These are phyloP conservation scores for Apiotrichum porosum DNA, from an alignment of 1,284 basidiomycete species.

Conservation along the genomic window DNA sequence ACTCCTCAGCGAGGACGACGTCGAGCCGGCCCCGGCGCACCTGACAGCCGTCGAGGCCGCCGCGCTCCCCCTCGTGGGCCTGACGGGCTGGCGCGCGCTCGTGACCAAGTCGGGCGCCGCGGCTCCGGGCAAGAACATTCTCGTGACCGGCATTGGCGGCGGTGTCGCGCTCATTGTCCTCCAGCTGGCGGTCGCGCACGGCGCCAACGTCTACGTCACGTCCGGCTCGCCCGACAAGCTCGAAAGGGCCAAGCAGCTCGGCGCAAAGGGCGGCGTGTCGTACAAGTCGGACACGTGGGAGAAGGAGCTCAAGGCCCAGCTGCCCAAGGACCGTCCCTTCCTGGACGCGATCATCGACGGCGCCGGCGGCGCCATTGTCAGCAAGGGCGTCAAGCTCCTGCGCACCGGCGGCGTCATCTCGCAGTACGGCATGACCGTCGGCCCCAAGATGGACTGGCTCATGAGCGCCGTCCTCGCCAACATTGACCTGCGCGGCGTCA, in stretches of 20 bases:
- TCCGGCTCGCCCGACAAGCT: conserved; percentile 11
- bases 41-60: conserved; percentile 8
- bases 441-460: conserved; percentile 18
- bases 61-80: conserved; percentile 12
- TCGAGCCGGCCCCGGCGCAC: conserved; percentile 16
- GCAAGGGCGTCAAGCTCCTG: conserved; percentile 9
- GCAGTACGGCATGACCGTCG: conserved; percentile 20
- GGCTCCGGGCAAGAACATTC: conserved; percentile 12
- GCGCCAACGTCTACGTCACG: conserved; percentile 15
- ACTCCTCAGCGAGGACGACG: conserved; percentile 9
- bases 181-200: conserved; percentile 14
- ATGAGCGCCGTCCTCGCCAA: conserved; percentile 19
- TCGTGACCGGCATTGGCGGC: conserved; percentile 18
- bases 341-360: conserved; percentile 18
- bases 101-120: conserved; percentile 14
- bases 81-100: conserved; percentile 17
- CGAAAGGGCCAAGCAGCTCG: conserved; percentile 6
- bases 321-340: conserved; percentile 15
- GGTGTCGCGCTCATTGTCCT: conserved; percentile 16
- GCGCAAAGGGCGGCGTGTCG: conserved; percentile 13
- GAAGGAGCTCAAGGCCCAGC: conserved; percentile 16
- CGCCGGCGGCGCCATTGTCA: conserved; percentile 14
- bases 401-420: conserved; percentile 16
- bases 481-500: conserved; percentile 13
- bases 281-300: conserved; percentile 16